phyloP scores from a whole-genome alignment of 148 eudicot species.

The Cornus controversa region DNA sequence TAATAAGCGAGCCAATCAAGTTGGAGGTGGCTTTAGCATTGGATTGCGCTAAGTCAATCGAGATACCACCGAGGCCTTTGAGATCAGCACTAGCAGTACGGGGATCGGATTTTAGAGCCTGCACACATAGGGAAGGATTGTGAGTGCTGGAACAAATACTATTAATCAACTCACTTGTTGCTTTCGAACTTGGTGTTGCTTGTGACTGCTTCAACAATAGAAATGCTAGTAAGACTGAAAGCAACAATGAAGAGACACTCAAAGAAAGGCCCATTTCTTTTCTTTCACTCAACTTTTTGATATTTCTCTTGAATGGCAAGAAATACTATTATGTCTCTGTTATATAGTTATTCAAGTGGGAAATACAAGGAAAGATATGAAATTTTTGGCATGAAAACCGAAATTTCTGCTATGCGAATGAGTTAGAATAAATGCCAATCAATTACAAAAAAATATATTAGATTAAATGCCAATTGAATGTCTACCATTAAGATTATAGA shows the following conservation, averaged over 20 bases:
- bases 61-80: constrained; percentile 17
- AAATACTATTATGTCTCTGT: neutral
- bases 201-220: neutral
- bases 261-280: constrained; percentile 1
- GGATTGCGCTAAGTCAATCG: constrained; percentile 3
- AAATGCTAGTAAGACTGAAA: neutral
- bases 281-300: neutral
- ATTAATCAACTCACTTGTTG: neutral
- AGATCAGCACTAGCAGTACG: neutral
- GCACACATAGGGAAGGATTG: neutral
- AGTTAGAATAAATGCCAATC: no score
- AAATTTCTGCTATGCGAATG: no score
- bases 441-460: no score
- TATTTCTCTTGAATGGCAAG: neutral
- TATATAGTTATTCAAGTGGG: neutral
- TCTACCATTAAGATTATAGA: no score
- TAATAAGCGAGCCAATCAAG: neutral
- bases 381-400: neutral
- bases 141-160: neutral
- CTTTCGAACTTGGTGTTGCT: no score
- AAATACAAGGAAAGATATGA: neutral
- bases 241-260: neutral
- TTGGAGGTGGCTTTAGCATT: neutral
- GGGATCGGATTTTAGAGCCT: constrained; percentile 5
- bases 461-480: no score